phyloP scores from a whole-genome alignment of 306 rosid species.

The Fagus sylvatica region DNA sequence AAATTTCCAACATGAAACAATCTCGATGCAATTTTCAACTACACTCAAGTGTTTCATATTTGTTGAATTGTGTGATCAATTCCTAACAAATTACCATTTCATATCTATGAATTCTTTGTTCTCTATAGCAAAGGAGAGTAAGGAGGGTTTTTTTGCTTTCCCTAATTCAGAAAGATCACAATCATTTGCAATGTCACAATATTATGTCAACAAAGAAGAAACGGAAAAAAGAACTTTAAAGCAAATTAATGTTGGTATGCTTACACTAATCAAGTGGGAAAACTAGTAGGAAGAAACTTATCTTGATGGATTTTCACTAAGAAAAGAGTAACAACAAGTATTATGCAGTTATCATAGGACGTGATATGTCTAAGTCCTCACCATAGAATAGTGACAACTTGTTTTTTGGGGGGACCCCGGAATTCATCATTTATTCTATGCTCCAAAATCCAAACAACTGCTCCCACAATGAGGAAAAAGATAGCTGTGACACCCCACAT shows the following conservation, averaged over 20 bases:
- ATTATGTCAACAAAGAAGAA: neutral
- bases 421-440: conserved; percentile 87
- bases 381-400: conserved; percentile 74
- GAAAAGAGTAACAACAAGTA: neutral
- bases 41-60: neutral
- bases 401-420: conserved; percentile 91
- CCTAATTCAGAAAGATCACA: neutral
- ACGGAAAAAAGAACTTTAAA: neutral
- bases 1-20: neutral
- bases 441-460: conserved; percentile 92
- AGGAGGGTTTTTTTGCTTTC: neutral
- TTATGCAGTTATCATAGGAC: neutral
- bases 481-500: conserved; percentile 83
- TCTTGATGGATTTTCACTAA: neutral
- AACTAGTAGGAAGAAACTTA: neutral
- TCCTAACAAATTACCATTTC: neutral
- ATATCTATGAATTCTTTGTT: neutral
- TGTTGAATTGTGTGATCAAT: neutral
- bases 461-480: conserved; percentile 74
- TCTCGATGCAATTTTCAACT: neutral
- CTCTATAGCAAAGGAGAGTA: neutral
- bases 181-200: neutral
- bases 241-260: no score
- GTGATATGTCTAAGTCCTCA: conserved; percentile 26
- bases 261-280: neutral